Evolutionary conservation across 768 basidiomycete species (phyloP), one percentile per base, ranked within the genome.

Genomic region (Leucosporidium yakuticum): DNA sequence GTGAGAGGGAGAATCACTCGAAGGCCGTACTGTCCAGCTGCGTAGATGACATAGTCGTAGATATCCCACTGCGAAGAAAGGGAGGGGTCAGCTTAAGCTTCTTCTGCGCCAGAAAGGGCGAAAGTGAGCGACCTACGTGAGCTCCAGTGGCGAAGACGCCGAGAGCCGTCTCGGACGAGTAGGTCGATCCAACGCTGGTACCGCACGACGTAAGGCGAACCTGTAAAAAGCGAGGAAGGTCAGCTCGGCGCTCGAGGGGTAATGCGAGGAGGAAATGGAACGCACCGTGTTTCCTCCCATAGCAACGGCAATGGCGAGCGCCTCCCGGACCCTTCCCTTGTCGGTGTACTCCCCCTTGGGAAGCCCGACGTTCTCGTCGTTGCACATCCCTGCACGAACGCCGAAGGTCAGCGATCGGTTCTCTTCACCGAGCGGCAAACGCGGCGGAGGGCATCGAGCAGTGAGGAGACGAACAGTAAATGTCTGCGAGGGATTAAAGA

Each of bases 231-330:
- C 39, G 39, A 44, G 39, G 14, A 44, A 44, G 39, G 14, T 44
- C 39, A 44, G 39, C 39, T 44, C 39, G 39, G 39, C 39, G 39
- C 34, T 67, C 58, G 25, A 23, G 9, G 47, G 2, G 32, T 1
- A 15, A n/a, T 15, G 8, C 17, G 1, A 15, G 39, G 39, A 44
- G 14, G 5, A 73, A 71, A 62, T 69, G 32, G 67, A 63, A 51
- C 77, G 71, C 17, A 78, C 68, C 0, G 75, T 71, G 19, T 72
- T 74, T 2, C 74, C 75, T 11, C 75, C 75, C 75, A 76, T 76
- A 1, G 72, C 74, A 17, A 70, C 72, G 1, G 74, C 73, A 14
- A 68, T 73, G 0, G 74, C 73, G 34, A 75, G 65, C 0, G 69
- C 70, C 23, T 75, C 74, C 19, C 69, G 69, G 2, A 74, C 32